Base-by-base conservation (phyloP, 768 basidiomycete genomes). In the Cystofilobasidium bisporidii region DNA sequence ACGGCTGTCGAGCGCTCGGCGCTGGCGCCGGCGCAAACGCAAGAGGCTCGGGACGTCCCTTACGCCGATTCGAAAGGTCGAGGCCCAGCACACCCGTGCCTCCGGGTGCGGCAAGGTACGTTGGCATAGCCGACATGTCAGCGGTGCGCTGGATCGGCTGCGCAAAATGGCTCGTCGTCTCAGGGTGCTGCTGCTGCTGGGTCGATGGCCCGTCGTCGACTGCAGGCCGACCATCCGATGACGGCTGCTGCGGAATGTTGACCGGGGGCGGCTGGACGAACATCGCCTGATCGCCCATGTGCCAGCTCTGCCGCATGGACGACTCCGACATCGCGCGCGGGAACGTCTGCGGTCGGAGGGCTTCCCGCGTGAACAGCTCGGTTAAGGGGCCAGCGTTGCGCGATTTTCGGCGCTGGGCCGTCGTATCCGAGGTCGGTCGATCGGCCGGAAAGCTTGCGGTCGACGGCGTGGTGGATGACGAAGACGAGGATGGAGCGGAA, bases 261-360 rank as follows among this genome's bases (percentile, higher is more conserved):
- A 30, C 53, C 30, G 53, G 15, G 8, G 30, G 26, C 14, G 53
- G 30, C 9, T 11, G 5, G 30, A 32, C 28, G 32, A 56, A 56
- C 28, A 56, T 56, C 53, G 30, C 53, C 2, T 56, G 53, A 8
- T 15, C 28, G 53, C 30, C 53, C 28, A 56, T 2, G 53, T 56
- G 53, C 53, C 53, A 56, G 53, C 28, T 56, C 20, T 56, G 53
- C 18, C 53, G 53, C 12, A 56, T 32, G 28, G 53, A 56, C 15
- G 53, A 56, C 15, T 30, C 53, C 28, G 28, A 32, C 53, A 30
- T 56, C 15, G 26, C 30, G 5, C 53, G 53, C 4, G 53, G 53
- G 9, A 30, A 32, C 28, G 53, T 56, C 30, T 56, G 53, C 11
- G 53, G 53, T 8, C 53, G 53, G 9, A 56, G 53, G 6, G 28